Conservation (phyloP, 2,329 filamentous ascomycete species). For the Beauveria asiatica region DNA sequence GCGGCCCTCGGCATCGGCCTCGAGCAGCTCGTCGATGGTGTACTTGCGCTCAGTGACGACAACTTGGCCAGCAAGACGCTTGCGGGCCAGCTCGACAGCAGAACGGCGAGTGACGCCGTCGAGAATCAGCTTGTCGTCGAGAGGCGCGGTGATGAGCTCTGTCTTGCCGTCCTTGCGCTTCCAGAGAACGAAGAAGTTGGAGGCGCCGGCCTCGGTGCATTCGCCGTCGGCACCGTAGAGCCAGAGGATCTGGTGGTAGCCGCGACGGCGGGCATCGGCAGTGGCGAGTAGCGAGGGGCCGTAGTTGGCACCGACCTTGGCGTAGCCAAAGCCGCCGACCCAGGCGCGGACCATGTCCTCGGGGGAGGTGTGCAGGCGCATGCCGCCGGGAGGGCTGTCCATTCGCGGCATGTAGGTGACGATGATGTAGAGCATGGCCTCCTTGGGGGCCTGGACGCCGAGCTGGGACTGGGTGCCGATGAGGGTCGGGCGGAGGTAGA, state of each 20-base stretch:
- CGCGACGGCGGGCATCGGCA: slow-evolving; percentile 59
- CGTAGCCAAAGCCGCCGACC: slow-evolving; percentile 87
- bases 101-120: slow-evolving; percentile 82
- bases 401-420: slow-evolving; percentile 52
- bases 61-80: slow-evolving; percentile 49
- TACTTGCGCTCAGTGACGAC: slow-evolving; percentile 77
- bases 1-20: slow-evolving; percentile 65
- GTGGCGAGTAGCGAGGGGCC: slow-evolving; percentile 76
- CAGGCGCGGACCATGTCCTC: slow-evolving; percentile 84
- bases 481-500: slow-evolving; percentile 81
- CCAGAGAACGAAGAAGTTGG: slow-evolving; percentile 88
- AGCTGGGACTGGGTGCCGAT: slow-evolving; percentile 76
- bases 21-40: slow-evolving; percentile 68
- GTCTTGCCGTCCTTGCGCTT: slow-evolving; percentile 41
- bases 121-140: slow-evolving; percentile 76
- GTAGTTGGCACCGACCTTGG: slow-evolving; percentile 92
- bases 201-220: slow-evolving; percentile 86
- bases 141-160: slow-evolving; percentile 71
- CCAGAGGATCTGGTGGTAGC: slow-evolving; percentile 92
- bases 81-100: slow-evolving; percentile 62
- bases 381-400: slow-evolving; percentile 43
- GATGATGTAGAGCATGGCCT: slow-evolving; percentile 86
- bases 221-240: slow-evolving; percentile 68
- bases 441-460: slow-evolving; percentile 68
- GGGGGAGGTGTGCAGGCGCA: slow-evolving; percentile 69